These are phyloP conservation scores for Blepharisma undulans DNA, from an alignment of 169 alveolate species.

Conservation along the genomic window DNA sequence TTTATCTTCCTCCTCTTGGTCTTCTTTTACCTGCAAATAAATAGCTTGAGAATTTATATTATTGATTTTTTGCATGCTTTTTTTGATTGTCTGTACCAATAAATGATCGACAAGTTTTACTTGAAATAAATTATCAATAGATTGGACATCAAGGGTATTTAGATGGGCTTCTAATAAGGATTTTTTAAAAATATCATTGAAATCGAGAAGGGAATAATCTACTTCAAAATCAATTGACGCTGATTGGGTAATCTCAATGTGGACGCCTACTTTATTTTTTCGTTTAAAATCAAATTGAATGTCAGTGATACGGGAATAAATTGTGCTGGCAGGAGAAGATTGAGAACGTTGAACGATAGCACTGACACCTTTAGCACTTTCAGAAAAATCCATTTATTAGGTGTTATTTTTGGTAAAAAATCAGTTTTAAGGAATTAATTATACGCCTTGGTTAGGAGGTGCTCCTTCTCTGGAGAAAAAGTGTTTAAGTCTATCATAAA, in stretches of 20 bases:
- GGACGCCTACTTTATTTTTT: background rate
- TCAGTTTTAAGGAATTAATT: background rate
- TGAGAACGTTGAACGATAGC: background rate
- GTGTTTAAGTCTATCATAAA: background rate
- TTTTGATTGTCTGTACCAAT: background rate
- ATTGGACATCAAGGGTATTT: background rate
- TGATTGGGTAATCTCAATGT: background rate
- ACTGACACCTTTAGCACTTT: background rate
- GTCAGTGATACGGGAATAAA: background rate
- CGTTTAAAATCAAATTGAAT: background rate
- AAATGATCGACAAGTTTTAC: slow-evolving; percentile 31
- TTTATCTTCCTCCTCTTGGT: background rate
- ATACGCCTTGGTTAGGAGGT: background rate
- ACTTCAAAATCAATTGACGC: background rate
- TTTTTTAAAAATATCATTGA: background rate
- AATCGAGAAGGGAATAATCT: background rate
- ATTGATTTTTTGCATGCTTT: slow-evolving; percentile 4
- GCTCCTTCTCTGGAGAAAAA: background rate
- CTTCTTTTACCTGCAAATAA: background rate
- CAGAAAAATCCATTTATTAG: background rate
- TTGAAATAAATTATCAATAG: background rate
- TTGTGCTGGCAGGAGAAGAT: background rate
- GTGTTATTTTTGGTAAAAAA: background rate
- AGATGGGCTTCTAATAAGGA: background rate
- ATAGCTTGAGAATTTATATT: background rate